These are phyloP conservation scores for Trichosporon sp. DNA, from an alignment of 1,284 basidiomycete genomes.

Conservation along the genomic window DNA sequence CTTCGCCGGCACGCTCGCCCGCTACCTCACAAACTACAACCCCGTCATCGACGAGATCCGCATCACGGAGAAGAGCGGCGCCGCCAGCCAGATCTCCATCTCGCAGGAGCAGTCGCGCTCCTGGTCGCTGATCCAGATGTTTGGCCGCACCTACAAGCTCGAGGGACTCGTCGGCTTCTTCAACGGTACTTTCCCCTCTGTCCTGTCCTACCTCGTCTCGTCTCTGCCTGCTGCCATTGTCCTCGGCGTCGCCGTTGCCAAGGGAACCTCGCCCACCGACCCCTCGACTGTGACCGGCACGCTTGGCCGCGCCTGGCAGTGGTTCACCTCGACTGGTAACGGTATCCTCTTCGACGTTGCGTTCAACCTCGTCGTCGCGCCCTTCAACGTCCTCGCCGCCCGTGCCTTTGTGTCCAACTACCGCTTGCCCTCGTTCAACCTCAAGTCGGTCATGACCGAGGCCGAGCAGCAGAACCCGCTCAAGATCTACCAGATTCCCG, in stretches of 20 bases:
- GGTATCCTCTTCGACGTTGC: not conserved
- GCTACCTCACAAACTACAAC: slow-evolving; percentile 3
- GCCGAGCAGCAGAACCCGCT: not conserved
- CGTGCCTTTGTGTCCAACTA: not conserved
- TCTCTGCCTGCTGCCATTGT: not conserved
- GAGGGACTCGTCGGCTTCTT: not conserved
- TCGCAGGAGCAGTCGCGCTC: not conserved
- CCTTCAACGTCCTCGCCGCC: not conserved
- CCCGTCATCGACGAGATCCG: slow-evolving; percentile 2
- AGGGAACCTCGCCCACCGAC: not conserved
- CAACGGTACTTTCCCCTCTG: not conserved
- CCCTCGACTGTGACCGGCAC: not conserved
- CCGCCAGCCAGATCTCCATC: not conserved
- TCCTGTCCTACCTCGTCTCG: not conserved
- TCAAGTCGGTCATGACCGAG: not conserved
- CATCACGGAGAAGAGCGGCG: not conserved
- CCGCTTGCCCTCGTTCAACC: not conserved
- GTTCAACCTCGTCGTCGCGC: not conserved
- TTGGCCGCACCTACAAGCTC: not conserved
- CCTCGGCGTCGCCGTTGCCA: not conserved
- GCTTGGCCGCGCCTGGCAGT: not conserved
- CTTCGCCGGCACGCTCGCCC: not conserved
- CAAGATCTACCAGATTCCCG: not conserved
- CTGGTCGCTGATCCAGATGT: not conserved
- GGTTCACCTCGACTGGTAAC: not conserved